These are phyloP conservation scores for Fusarium caatingaense DNA, from an alignment of 2,329 filamentous ascomycete genomes.

Conservation along the genomic window DNA sequence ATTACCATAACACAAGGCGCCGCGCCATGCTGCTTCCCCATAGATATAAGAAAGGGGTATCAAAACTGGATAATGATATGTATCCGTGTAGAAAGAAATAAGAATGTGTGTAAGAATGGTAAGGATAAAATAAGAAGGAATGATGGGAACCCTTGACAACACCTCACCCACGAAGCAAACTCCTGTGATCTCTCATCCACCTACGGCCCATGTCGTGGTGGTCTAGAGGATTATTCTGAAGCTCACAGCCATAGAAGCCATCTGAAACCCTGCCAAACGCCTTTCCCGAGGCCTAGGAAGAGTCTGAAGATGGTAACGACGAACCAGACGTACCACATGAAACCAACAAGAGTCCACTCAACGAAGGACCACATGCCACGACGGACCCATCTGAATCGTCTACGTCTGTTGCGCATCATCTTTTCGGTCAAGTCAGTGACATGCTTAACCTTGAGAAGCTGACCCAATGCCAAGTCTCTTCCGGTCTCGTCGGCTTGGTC, in stretches of 20 bases:
- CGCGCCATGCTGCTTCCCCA: constrained; percentile 39
- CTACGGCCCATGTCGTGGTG: neutral
- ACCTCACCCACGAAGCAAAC: constrained; percentile 15
- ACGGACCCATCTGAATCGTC: constrained; percentile 78
- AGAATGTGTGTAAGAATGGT: neutral
- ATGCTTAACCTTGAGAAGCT: constrained; percentile 83
- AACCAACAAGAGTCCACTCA: constrained; percentile 87
- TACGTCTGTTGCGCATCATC: constrained; percentile 75
- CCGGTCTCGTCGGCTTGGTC: constrained; percentile 85
- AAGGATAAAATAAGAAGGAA: constrained; percentile 11
- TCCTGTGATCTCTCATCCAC: neutral
- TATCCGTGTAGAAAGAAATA: constrained; percentile 19
- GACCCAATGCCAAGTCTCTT: constrained; percentile 78
- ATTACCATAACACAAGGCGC: constrained; percentile 32
- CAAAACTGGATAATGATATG: constrained; percentile 35
- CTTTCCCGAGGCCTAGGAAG: constrained; percentile 70
- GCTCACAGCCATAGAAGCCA: constrained; percentile 86
- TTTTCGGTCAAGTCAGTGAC: constrained; percentile 83
- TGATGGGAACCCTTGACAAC: constrained; percentile 1
- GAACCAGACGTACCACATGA: constrained; percentile 96
- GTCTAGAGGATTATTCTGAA: neutral
- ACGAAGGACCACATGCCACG: constrained; percentile 82
- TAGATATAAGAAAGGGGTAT: constrained; percentile 42
- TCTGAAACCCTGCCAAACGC: constrained; percentile 68
- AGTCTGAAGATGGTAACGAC: constrained; percentile 81